Evolutionary conservation across 805 yeast species (phyloP).

Genomic region (Lipomyces chichibuensis): DNA sequence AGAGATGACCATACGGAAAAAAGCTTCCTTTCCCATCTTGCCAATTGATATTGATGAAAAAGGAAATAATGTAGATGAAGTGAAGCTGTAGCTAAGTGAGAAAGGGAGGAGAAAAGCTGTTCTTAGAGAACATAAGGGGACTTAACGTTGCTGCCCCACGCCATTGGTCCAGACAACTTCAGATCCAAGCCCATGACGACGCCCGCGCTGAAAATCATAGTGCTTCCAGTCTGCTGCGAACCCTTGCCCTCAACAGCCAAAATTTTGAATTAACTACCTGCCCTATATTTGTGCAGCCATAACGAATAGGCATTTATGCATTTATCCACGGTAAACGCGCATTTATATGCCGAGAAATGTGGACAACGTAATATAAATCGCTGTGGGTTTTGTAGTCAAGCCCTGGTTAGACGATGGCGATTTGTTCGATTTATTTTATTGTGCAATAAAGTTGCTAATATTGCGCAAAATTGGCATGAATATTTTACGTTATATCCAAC

Average conservation of each 20-base stretch:
- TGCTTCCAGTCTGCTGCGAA: background rate
- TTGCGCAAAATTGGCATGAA: too few species aligned
- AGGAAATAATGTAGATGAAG: background rate
- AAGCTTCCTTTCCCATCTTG: constrained; percentile 37
- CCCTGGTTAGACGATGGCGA: too few species aligned
- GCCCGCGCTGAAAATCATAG: background rate
- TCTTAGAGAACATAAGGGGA: background rate
- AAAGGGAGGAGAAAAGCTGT: background rate
- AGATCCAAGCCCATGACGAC: background rate
- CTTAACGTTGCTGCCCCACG: background rate
- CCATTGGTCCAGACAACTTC: background rate
- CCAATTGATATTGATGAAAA: background rate
- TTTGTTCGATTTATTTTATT: too few species aligned
- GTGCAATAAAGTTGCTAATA: background rate
- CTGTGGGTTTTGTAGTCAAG: too few species aligned
- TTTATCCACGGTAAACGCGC: too few species aligned
- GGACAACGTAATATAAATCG: too few species aligned
- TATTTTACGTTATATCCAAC: too few species aligned
- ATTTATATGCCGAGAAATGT: too few species aligned
- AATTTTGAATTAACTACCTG: too few species aligned
- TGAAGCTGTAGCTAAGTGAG: background rate
- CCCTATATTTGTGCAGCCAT: too few species aligned
- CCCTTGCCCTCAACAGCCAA: background rate
- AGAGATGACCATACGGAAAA: constrained; percentile 37
- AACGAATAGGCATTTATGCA: too few species aligned